Base-by-base conservation (phyloP, 768 basidiomycete genomes). In the Phaffia tasmanica region DNA sequence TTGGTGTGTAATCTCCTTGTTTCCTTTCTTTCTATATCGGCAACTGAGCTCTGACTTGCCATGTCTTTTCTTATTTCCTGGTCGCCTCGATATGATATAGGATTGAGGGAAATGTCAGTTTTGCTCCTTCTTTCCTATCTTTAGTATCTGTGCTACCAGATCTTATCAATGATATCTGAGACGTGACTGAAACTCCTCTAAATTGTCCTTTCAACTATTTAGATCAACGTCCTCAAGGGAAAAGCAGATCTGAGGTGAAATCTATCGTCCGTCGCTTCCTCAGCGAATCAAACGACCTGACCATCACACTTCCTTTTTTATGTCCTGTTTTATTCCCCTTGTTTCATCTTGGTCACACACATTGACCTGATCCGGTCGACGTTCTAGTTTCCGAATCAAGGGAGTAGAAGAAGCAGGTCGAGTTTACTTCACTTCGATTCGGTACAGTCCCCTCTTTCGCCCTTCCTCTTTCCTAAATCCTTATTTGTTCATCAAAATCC, bases 371-470 rank as follows among this genome's bases (percentile, higher is more conserved):
- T 42, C 35, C n/a, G 11, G 4, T 42, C 11, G 35, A 42, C 35
- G 11, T 5, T 11, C 35, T 42, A 51, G 48, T 32, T 63, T 67
- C 60, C 65, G 65, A 25, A 60, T 67, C 32, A 60, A 60, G 30
- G 65, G 65, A 15, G 23, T 53, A 11, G 47, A 55, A n/a, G 23
- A 61, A 6, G 30, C 59, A 14, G 65, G 65, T 18, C 21, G 59
- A 46, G 47, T 67, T 42, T 67, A 67, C 54, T 67, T 67, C 16
- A 67, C 65, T 14, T 67, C 65, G n/a, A 67, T 67, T 30, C 65
- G 65, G 59, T 63, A 32, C 21, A 50, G 15, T 9, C 8, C 18
- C 35, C 11, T 42, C 35, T 42, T 42, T 27, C 56, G 2, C 16
- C 27, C 16, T 57, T 57, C 27, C 32, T 14, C 32, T 57, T 57